Base-by-base conservation (phyloP, 1,284 basidiomycete species). In the Boletus sp. region DNA sequence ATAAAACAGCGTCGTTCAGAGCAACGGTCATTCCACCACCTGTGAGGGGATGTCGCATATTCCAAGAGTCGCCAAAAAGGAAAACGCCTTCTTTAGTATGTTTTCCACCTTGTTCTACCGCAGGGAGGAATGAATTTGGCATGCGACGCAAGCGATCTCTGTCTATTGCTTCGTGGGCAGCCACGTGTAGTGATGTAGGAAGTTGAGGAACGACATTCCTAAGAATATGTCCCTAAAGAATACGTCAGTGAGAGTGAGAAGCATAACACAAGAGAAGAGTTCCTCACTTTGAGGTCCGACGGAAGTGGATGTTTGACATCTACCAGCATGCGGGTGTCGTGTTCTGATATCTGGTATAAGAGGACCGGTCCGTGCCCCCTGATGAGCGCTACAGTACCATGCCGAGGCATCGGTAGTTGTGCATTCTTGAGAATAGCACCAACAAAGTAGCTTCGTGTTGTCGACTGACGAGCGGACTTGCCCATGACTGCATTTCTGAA, bases 11-110 rank as follows among this genome's bases (percentile, higher is more conserved):
- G 67, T 97, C 95, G 71, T 89, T 83, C 59, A 97, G 81, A 3
- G 94, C 94, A 48, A 97, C 95, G 2, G 94, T 95, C 95, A 98
- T 98, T 9, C 95, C 95, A 23, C 94, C 97, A 14, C 97, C 97
- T 0, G 97, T 99, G 16, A 99, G 82, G 0, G 97, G 97, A 77
- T 99, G 97, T 2, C 97, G 91, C 96, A 99, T 99, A 75, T 99
- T 99, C 91, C 95, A 97, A 2, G 97, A 90, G 75, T 99, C 97
- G 7, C 97, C 97, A 46, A 98, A 82, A 59, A 99, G 85, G 64
- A 99, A 82, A 11, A 89, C 89, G 25, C 96, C 95, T 57, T 87
- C 80, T 63, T 88, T 90, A 14, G 80, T 78, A 37, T 75, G 70
- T 16, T 71, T 68, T 4, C 76, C 76, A 58, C 92, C 93, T 74